Percentiles rank a stretch among this genome's conserved stretches.
These are phyloP conservation scores for Asparagopsis taxiformis DNA, from an alignment of 31 red algal species.

Conservation along the genomic window DNA sequence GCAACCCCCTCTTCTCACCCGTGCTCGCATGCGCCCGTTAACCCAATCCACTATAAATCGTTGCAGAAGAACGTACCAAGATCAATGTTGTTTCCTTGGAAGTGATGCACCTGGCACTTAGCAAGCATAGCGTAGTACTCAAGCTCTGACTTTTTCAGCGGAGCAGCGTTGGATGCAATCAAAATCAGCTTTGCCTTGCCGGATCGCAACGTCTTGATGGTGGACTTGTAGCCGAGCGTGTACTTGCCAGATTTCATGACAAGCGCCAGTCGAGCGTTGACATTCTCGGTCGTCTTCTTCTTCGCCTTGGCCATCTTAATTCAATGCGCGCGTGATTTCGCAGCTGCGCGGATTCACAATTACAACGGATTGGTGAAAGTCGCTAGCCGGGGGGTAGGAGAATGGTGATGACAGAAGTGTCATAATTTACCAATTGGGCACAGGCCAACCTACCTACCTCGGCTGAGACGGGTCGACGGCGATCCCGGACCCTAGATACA, in stretches of 20 bases:
- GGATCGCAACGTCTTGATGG: constrained; percentile 91
- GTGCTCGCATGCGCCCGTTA: too few relatives aligned
- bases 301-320: constrained; percentile 84
- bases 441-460: too few relatives aligned
- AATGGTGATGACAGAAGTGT: too few relatives aligned
- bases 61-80: constrained; percentile 74
- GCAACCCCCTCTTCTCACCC: too few relatives aligned
- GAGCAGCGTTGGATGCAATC: constrained; percentile 90
- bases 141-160: constrained; percentile 89
- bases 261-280: constrained; percentile 90
- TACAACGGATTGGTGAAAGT: too few relatives aligned
- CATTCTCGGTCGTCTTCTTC: constrained; percentile 93
- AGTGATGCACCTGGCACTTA: constrained; percentile 97
- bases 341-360: too few relatives aligned
- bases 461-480: neutral
- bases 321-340: too few relatives aligned
- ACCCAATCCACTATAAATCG: too few relatives aligned
- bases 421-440: too few relatives aligned
- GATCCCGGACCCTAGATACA: neutral
- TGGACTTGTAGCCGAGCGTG: constrained; percentile 93
- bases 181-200: constrained; percentile 99
- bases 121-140: constrained; percentile 99
- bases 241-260: constrained; percentile 99
- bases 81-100: constrained; percentile 94
- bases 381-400: too few relatives aligned